phyloP scores from a whole-genome alignment of 495 filamentous ascomycete species.

The Platismatia glauca region DNA sequence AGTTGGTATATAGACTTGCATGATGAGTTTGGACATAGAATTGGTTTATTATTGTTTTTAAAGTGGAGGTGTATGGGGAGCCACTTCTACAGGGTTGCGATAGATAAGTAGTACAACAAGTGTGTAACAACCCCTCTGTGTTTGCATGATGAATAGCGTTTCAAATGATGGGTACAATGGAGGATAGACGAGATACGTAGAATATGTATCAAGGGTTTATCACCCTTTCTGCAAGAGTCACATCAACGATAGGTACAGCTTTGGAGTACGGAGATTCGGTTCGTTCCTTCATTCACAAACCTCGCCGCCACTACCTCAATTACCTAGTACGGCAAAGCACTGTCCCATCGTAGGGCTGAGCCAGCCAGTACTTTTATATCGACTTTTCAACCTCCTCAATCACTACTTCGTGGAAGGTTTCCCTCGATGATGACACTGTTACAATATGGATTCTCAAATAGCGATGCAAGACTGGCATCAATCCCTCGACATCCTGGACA shows the following conservation, averaged over 20 bases:
- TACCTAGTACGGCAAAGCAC: too few species aligned
- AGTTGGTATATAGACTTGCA: not conserved
- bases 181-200: not conserved
- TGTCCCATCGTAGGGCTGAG: not conserved
- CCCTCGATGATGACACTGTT: not conserved
- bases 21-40: not conserved
- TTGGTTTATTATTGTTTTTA: too few species aligned
- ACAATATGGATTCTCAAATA: constrained; percentile 15
- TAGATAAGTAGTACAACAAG: too few species aligned
- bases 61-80: too few species aligned
- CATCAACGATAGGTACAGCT: not conserved
- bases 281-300: not conserved
- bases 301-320: not conserved
- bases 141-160: too few species aligned
- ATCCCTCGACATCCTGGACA: constrained; percentile 18
- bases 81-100: too few species aligned
- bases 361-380: too few species aligned
- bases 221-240: not conserved
- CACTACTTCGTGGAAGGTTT: too few species aligned
- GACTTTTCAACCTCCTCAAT: too few species aligned
- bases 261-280: too few species aligned
- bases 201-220: too few species aligned
- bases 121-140: too few species aligned
- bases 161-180: not conserved
- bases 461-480: constrained; percentile 20